Percentiles rank a stretch among this genome's conserved stretches.
These are phyloP conservation scores for Xanthoconium separans DNA, from an alignment of 1,284 basidiomycete species.

Conservation along the genomic window DNA sequence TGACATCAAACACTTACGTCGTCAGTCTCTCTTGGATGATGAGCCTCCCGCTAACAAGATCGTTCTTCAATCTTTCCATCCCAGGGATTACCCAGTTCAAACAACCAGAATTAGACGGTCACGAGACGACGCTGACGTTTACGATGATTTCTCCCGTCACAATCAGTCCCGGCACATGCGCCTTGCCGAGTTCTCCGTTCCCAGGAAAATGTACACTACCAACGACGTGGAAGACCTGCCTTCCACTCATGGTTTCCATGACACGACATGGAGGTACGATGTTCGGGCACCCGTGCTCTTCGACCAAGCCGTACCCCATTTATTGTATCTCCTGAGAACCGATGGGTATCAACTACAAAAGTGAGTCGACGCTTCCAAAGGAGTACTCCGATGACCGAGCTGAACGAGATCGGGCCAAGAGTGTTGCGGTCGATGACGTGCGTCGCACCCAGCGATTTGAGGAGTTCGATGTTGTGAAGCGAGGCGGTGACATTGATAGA, in stretches of 20 bases:
- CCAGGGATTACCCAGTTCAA: slow-evolving; percentile 1
- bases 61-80: slow-evolving; percentile 9
- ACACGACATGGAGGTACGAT: background rate
- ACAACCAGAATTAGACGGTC: background rate
- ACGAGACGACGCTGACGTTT: background rate
- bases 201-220: background rate
- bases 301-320: slow-evolving; percentile 2
- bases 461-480: background rate
- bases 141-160: slow-evolving; percentile 5
- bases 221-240: background rate
- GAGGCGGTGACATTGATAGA: background rate
- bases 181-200: background rate
- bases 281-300: background rate
- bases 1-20: no score
- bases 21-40: slow-evolving; percentile 1
- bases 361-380: background rate
- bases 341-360: slow-evolving; percentile 1
- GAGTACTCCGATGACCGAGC: background rate
- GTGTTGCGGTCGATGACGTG: slow-evolving; percentile 1
- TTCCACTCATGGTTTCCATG: background rate
- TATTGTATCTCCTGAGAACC: background rate
- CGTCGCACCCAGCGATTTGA: background rate
- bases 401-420: slow-evolving; percentile 12
- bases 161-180: background rate
- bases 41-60: slow-evolving; percentile 1